These are phyloP conservation scores for Polytrichum formosum DNA, from an alignment of 225 moss, liverwort and hornwort genomes.

Conservation along the genomic window DNA sequence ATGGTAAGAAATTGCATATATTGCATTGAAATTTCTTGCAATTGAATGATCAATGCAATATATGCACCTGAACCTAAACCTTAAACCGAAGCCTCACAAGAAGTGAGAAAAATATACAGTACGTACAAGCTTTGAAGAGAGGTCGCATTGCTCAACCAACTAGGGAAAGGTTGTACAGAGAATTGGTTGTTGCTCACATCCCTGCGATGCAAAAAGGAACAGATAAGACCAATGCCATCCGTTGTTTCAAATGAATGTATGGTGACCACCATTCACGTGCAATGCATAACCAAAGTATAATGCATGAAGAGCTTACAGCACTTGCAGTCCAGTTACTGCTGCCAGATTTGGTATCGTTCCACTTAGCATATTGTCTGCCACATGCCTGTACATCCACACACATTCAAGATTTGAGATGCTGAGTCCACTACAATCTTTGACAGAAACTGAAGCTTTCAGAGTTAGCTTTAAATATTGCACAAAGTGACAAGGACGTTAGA, in stretches of 20 bases:
- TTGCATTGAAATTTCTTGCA: too few species aligned
- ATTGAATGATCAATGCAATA: too few species aligned
- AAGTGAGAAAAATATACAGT: neutral
- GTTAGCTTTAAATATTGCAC: too few species aligned
- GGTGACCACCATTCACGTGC: too few species aligned
- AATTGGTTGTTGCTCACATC: constrained; percentile 66
- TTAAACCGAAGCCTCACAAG: too few species aligned
- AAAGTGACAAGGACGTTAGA: too few species aligned
- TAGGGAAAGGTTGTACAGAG: constrained; percentile 34
- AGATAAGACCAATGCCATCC: neutral
- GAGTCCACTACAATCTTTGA: too few species aligned
- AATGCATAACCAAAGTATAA: too few species aligned
- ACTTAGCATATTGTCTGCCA: constrained; percentile 27
- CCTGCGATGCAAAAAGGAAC: constrained; percentile 29
- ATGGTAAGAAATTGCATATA: too few species aligned
- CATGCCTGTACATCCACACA: constrained; percentile 23
- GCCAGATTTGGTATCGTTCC: constrained; percentile 49
- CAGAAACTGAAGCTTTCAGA: too few species aligned
- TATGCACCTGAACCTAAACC: too few species aligned
- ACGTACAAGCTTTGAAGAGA: constrained; percentile 41
- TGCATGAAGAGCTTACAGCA: constrained; percentile 43
- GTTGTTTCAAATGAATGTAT: neutral
- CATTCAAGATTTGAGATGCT: neutral
- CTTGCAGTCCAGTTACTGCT: constrained; percentile 16
- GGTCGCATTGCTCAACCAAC: constrained; percentile 25